Conservation (phyloP, 352 stramenopile genomes). For the Globisporangium nodosum region DNA sequence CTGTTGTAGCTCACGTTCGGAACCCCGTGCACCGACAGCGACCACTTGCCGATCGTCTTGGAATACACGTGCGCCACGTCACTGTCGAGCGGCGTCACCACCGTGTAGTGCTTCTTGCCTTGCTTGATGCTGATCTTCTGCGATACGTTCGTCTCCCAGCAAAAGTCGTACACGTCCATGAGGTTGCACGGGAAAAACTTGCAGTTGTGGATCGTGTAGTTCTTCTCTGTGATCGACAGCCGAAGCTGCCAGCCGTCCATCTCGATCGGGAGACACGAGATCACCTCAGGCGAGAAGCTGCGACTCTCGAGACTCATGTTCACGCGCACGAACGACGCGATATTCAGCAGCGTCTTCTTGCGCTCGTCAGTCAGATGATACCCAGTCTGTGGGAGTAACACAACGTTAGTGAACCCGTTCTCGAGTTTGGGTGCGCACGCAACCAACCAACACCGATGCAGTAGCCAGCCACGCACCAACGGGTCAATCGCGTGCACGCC, state of each 20-base stretch:
- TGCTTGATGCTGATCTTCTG: slow-evolving; percentile 77
- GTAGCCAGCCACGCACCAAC: slow-evolving; percentile 6
- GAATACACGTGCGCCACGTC: slow-evolving; percentile 82
- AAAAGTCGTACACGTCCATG: slow-evolving; percentile 79
- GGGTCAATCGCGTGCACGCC: slow-evolving; percentile 43
- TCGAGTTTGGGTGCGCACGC: neutral
- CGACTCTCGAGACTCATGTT: slow-evolving; percentile 82
- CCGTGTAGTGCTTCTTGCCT: slow-evolving; percentile 75
- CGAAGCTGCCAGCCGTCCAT: slow-evolving; percentile 85
- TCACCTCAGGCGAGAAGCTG: slow-evolving; percentile 79
- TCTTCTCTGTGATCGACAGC: slow-evolving; percentile 82
- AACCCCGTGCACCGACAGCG: slow-evolving; percentile 73
- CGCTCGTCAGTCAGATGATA: slow-evolving; percentile 61
- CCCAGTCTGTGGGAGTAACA: slow-evolving; percentile 22
- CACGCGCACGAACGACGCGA: slow-evolving; percentile 67
- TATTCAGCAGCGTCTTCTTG: slow-evolving; percentile 61
- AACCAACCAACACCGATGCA: neutral
- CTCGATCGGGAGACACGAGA: slow-evolving; percentile 82
- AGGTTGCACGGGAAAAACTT: slow-evolving; percentile 84
- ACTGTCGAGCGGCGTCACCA: slow-evolving; percentile 62
- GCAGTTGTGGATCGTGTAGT: slow-evolving; percentile 85
- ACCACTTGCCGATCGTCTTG: slow-evolving; percentile 84
- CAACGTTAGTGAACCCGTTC: neutral
- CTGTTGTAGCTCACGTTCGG: slow-evolving; percentile 86
- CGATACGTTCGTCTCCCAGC: slow-evolving; percentile 80